These are phyloP conservation scores for Tetracladium maxilliforme DNA, from an alignment of 2,329 filamentous ascomycete species.

Conservation along the genomic window DNA sequence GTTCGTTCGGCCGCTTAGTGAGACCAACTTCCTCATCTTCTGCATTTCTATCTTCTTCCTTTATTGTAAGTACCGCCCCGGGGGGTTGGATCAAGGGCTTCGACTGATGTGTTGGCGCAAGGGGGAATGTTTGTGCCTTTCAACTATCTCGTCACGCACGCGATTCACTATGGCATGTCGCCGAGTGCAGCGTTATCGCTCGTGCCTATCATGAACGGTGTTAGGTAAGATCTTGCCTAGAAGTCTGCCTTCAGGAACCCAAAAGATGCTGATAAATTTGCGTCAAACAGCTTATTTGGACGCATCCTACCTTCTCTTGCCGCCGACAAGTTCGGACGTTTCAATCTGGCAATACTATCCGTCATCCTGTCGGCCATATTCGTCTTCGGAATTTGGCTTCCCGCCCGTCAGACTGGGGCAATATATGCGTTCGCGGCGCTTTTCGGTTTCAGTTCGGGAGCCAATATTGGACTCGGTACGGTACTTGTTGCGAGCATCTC, in stretches of 20 bases:
- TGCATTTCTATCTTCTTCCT: conserved; percentile 32
- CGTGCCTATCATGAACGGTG: conserved; percentile 31
- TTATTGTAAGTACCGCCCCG: conserved; percentile 6
- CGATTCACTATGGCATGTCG: conserved; percentile 25
- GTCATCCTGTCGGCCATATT: not conserved
- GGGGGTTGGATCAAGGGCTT: no score
- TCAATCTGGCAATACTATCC: conserved; percentile 20
- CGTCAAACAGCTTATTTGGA: conserved; percentile 24
- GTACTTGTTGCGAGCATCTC: no score
- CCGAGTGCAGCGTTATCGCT: conserved; percentile 28
- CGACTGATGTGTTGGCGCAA: no score
- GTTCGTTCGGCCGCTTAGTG: conserved; percentile 14
- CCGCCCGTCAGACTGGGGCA: no score
- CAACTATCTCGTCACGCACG: conserved; percentile 26
- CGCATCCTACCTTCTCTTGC: conserved; percentile 32
- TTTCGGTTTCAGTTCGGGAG: no score
- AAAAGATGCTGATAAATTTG: not conserved
- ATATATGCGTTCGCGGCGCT: no score
- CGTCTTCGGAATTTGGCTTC: no score
- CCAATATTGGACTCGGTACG: no score
- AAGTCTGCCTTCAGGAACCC: no score
- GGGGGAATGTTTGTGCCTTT: no score
- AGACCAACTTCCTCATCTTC: conserved; percentile 21
- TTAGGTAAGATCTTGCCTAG: no score
- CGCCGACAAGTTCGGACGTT: conserved; percentile 32